Evolutionary conservation across 202 grass and related monocot genomes (phyloP), one percentile per base, ranked within the genome.

Genomic region (Zizania palustris): DNA sequence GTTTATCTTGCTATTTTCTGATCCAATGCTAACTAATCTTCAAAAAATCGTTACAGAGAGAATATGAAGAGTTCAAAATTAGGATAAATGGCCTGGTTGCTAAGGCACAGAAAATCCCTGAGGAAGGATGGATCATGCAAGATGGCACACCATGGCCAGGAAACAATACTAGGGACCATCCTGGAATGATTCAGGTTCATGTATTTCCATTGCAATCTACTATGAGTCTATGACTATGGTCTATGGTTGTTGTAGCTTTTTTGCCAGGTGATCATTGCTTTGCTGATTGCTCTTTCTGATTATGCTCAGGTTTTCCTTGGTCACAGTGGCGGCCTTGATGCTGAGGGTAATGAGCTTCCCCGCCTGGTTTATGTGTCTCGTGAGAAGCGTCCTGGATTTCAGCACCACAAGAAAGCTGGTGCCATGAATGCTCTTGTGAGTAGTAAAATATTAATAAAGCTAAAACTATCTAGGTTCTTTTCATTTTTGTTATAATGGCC

Each of bases 91-190:
- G 71, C 68, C 87, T 96, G 83, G 93, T 96, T 79, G 87, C 89
- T 35, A 96, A 92, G 75, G 93, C 93, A 72, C 80, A 92, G 63
- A 93, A 93, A 77, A 64, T 93, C 76, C 91, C 91, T 0, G 90
- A 93, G 84, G 90, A 93, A 80, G 93, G 93, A 75, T 96, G 93
- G 93, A 96, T 96, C 45, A 96, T 96, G 93, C 93, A 96, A 84
- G 93, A 96, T 88, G 93, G 89, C 45, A 96, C 93, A 33, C 93
- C 93, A 35, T 96, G 93, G 89, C 93, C 93, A 67, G 93, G 93
- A 79, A 96, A 96, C 83, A 96, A 96, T 81, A 96, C 89, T 48
- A 96, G 93, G 78, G 93, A 96, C 78, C 93, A 96, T 84, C 93
- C 93, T 88, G 93, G 93, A 77, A 96, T 96, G 93, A 96, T 96